Evolutionary conservation across 352 stramenopile genomes (phyloP).

Genomic region (Phytophthora capsici): DNA sequence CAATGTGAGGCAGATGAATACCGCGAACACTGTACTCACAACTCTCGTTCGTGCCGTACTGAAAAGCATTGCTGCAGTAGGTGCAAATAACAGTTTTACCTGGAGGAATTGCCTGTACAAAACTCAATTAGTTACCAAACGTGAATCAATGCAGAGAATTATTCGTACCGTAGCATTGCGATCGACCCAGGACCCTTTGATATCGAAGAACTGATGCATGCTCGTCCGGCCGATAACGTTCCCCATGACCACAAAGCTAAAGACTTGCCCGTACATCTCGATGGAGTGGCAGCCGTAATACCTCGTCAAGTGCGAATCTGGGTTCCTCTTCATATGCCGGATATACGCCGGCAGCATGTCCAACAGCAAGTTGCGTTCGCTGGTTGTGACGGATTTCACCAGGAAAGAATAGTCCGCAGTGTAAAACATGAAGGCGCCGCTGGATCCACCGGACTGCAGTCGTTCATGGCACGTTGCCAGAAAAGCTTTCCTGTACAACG

Average conservation of each 20-base stretch:
- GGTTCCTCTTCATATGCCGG: slow-evolving; percentile 80
- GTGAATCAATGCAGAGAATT: not conserved
- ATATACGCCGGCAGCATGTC: slow-evolving; percentile 87
- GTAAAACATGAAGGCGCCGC: slow-evolving; percentile 92
- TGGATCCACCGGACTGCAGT: slow-evolving; percentile 84
- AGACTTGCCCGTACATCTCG: slow-evolving; percentile 88
- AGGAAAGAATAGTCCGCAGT: slow-evolving; percentile 88
- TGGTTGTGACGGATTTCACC: slow-evolving; percentile 87
- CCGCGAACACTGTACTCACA: slow-evolving; percentile 85
- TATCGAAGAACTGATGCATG: slow-evolving; percentile 91
- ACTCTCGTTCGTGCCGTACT: slow-evolving; percentile 68
- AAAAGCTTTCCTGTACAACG: slow-evolving; percentile 80
- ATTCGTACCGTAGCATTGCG: slow-evolving; percentile 73
- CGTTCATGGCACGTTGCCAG: slow-evolving; percentile 84
- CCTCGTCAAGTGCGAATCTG: slow-evolving; percentile 83
- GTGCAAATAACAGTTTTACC: slow-evolving; percentile 88
- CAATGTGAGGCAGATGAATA: slow-evolving; percentile 75
- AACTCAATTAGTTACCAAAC: slow-evolving; percentile 9
- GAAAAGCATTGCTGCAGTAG: slow-evolving; percentile 85
- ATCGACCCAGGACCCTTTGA: slow-evolving; percentile 92
- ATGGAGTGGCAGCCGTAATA: slow-evolving; percentile 92
- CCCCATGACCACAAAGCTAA: slow-evolving; percentile 93
- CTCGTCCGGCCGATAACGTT: slow-evolving; percentile 86
- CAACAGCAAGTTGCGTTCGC: slow-evolving; percentile 81
- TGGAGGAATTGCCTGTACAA: slow-evolving; percentile 62